phyloP scores from a whole-genome alignment of 306 rosid genomes.

The Rubus idaeus region DNA sequence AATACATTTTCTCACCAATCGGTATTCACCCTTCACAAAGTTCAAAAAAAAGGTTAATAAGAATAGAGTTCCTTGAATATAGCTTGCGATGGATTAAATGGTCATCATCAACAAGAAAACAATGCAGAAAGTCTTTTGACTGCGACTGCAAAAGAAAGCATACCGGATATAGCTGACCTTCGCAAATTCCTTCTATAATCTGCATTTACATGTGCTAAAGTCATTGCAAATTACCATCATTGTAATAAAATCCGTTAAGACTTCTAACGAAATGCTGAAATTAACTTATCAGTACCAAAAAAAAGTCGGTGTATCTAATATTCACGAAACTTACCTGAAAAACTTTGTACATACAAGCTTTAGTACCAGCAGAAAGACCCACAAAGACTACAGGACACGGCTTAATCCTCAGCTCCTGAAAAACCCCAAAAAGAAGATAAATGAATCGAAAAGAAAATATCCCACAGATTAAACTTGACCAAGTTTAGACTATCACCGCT shows the following conservation, averaged over 20 bases:
- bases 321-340: constrained; percentile 58
- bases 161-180: constrained; percentile 65
- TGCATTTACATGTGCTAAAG: constrained; percentile 39
- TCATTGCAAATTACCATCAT: constrained; percentile 21
- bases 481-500: constrained; percentile 3
- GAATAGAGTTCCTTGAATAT: background rate
- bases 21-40: constrained; percentile 60
- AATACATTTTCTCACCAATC: constrained; percentile 63
- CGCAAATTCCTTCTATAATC: constrained; percentile 80
- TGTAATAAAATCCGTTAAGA: constrained; percentile 9
- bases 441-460: background rate
- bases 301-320: background rate
- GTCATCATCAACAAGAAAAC: background rate
- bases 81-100: background rate
- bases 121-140: background rate
- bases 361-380: constrained; percentile 79
- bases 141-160: constrained; percentile 20
- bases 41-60: background rate
- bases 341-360: constrained; percentile 82
- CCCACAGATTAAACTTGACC: constrained; percentile 20
- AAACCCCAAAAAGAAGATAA: constrained; percentile 23
- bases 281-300: constrained; percentile 14
- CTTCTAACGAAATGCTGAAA: constrained; percentile 17
- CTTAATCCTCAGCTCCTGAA: constrained; percentile 72
- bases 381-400: constrained; percentile 83